phyloP scores from a whole-genome alignment of 495 filamentous ascomycete genomes.

The Penicillium egyptiacum region DNA sequence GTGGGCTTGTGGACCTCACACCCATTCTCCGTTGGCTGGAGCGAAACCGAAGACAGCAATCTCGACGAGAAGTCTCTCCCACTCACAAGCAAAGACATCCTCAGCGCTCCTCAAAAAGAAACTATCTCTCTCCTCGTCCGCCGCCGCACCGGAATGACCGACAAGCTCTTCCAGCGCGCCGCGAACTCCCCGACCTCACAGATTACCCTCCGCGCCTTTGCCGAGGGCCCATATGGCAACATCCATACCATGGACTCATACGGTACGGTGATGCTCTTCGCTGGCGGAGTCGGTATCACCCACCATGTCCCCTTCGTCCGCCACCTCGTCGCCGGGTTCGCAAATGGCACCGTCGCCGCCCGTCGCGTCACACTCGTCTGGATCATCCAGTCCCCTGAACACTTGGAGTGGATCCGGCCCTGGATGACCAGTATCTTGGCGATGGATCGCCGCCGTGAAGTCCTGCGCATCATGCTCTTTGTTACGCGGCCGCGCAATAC shows the following conservation, averaged over 20 bases:
- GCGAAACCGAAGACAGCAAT: conserved; percentile 44
- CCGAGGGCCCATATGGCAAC: conserved; percentile 88
- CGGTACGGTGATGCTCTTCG: conserved; percentile 85
- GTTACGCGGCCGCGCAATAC: conserved; percentile 76
- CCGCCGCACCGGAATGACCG: conserved; percentile 84
- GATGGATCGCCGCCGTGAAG: conserved; percentile 72
- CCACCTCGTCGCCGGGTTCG: conserved; percentile 72
- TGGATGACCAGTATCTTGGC: conserved; percentile 88
- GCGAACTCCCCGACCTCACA: conserved; percentile 38
- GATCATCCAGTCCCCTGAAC: conserved; percentile 84
- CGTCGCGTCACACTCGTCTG: conserved; percentile 81
- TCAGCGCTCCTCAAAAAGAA: conserved; percentile 44
- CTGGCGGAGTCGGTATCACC: conserved; percentile 91
- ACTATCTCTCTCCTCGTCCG: conserved; percentile 78
- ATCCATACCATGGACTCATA: conserved; percentile 84
- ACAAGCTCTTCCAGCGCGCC: conserved; percentile 70
- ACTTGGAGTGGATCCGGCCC: conserved; percentile 87
- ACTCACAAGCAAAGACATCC: conserved; percentile 37
- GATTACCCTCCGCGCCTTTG: conserved; percentile 57
- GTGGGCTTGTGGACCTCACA: conserved; percentile 82
- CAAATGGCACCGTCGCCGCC: conserved; percentile 72
- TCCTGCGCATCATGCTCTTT: conserved; percentile 82
- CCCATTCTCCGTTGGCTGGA: conserved; percentile 93
- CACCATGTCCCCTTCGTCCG: conserved; percentile 89
- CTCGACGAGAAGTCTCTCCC: conserved; percentile 47